Percentiles rank a stretch among this genome's conserved stretches.
These are phyloP conservation scores for Penstemon eatonii DNA, from an alignment of 257 asterid species.

Conservation along the genomic window DNA sequence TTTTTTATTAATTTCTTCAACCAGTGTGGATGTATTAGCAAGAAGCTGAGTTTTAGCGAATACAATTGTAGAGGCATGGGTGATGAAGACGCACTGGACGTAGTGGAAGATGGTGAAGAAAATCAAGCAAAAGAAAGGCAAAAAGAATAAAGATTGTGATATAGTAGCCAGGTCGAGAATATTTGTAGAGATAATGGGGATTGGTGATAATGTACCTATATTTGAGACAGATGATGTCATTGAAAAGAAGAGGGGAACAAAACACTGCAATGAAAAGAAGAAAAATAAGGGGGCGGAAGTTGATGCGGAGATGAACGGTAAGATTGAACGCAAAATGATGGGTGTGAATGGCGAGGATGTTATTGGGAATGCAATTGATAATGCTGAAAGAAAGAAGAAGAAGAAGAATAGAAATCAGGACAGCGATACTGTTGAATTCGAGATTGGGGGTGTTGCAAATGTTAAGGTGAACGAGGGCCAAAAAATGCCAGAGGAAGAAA, in stretches of 20 bases:
- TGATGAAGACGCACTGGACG: background rate
- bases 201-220: constrained; percentile 2
- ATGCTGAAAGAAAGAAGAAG: constrained; percentile 30
- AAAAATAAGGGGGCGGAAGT: constrained; percentile 18
- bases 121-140: background rate
- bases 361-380: constrained; percentile 10
- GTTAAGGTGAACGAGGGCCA: constrained; percentile 9
- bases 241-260: constrained; percentile 21
- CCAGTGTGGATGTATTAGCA: background rate
- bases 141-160: background rate
- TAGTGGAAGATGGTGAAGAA: constrained; percentile 25
- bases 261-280: constrained; percentile 20
- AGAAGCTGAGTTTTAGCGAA: background rate
- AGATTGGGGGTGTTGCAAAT: constrained; percentile 7
- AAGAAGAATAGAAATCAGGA: constrained; percentile 4
- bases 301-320: constrained; percentile 18
- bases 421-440: background rate
- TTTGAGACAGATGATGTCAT: constrained; percentile 26
- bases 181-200: background rate
- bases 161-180: background rate
- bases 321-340: constrained; percentile 9
- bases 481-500: constrained; percentile 16
- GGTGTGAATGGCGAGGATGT: constrained; percentile 17
- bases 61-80: constrained; percentile 17
- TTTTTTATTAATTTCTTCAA: background rate